phyloP scores from a whole-genome alignment of 1,284 basidiomycete genomes.

The Thelephora terrestris region DNA sequence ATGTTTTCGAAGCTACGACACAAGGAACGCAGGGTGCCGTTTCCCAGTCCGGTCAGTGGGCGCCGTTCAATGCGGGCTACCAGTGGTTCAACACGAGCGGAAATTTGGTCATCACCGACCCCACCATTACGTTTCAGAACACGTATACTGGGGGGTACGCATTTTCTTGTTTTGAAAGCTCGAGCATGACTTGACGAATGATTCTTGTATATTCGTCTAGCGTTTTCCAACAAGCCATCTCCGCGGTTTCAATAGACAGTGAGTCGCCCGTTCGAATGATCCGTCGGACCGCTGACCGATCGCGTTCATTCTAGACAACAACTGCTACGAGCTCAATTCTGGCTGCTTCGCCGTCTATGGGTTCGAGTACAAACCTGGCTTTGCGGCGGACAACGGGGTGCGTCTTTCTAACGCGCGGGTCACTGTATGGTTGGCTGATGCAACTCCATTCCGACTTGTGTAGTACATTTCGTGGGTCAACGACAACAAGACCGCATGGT shows the following conservation, averaged over 20 bases:
- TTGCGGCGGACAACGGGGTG: slow-evolving; percentile 7
- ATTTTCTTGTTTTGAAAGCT: background rate
- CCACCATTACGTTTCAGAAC: slow-evolving; percentile 35
- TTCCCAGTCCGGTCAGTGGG: slow-evolving; percentile 38
- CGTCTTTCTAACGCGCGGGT: background rate
- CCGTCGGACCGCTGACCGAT: background rate
- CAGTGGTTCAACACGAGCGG: slow-evolving; percentile 31
- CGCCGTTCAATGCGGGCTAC: slow-evolving; percentile 39
- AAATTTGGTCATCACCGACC: slow-evolving; percentile 35
- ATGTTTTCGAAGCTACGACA: slow-evolving; percentile 25
- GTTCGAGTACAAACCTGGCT: slow-evolving; percentile 47
- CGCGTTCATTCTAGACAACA: slow-evolving; percentile 19
- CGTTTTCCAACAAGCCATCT: slow-evolving; percentile 7
- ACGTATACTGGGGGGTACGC: slow-evolving; percentile 35
- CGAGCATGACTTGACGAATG: background rate
- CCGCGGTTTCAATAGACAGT: slow-evolving; percentile 8
- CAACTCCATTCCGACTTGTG: background rate
- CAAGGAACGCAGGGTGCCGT: slow-evolving; percentile 15
- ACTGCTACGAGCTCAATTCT: slow-evolving; percentile 32
- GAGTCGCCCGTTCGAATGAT: slow-evolving; percentile 7
- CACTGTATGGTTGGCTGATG: background rate
- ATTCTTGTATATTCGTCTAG: background rate
- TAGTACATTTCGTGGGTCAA: slow-evolving; percentile 80
- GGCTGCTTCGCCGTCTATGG: slow-evolving; percentile 48
- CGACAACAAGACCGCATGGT: slow-evolving; percentile 62